Base-by-base conservation (phyloP, 192 early-diverging fungal genomes). In the Piromyces finnis region DNA sequence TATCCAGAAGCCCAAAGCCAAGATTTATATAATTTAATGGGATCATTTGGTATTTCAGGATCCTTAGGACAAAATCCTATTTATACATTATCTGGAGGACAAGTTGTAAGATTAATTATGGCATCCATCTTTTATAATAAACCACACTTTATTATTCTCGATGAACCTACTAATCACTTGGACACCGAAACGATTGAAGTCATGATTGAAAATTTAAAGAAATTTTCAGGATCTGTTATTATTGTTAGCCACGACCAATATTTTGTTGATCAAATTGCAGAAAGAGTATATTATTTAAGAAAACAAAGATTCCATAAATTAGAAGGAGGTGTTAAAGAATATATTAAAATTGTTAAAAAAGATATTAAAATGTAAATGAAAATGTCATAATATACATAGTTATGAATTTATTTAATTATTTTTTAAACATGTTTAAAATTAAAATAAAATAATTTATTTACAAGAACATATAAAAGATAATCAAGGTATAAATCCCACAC, bases 231-330 rank as follows among this genome's bases (percentile, higher is more conserved):
- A 4, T 91, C 92, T 2, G 87, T 96, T 12, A 84, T 97, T 22
- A 68, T 95, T 26, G 95, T 98, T 26, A 92, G 91, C 32, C 96
- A 98, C 90, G 95, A 98, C 83, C 89, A 91, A 30, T 92, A 91
- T 84, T 97, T 97, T 85, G 84, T 97, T 68, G 88, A 92, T 39
- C 85, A 87, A 39, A 87, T 90, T 7, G 85, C 88, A 29, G 86
- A 92, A 68, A 68, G 51, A 68, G 51, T 68, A 1, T 68, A 68
- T n/a, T 68, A 68, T 68, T 68, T 68, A 68, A 68, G 26, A 68
- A 68, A 68, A 68, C 51, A 68, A 68, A 68, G n/a, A 68, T 68
- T 68, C 51, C 51, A 68, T 68, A 26, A 68, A 68, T 68, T 68
- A 68, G 51, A 68, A 68, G 51, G 26, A n/a, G 26, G 51, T 5